Base-by-base conservation (phyloP, 768 basidiomycete genomes). In the Epithele typhae region DNA sequence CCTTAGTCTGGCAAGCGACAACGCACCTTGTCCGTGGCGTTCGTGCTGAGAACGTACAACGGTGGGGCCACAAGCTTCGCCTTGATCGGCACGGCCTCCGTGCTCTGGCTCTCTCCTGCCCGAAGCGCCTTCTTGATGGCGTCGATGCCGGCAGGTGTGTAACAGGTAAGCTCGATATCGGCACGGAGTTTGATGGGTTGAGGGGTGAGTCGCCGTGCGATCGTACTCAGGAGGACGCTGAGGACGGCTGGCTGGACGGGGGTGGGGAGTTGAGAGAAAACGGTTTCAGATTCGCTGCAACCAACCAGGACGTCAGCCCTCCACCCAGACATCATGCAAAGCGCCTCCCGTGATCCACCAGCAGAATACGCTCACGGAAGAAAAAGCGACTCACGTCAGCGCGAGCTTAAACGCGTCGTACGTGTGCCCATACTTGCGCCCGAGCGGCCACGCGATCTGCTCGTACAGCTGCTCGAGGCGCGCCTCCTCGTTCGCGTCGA, bases 161-260 rank as follows among this genome's bases (percentile, higher is more conserved):
- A 99, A 67, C 95, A 98, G 33, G 93, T 96, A 37, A 99, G 70
- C 68, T 98, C 93, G 59, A 99, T 89, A 68, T 99, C 96, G 4
- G 96, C 93, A 57, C 96, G 91, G 33, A 99, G 80, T 71, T 97
- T 99, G 75, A 99, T 94, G 5, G 96, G 93, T 65, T 99, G 96
- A 1, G 96, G 96, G 0, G 96, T 99, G 32, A 98, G 75, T 11
- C 96, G 85, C 36, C 93, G 85, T 6, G 94, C 93, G 61, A 99
- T 96, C 18, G 92, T 95, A 45, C 77, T 67, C 51, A 78, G 78
- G 17, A 97, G 78, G 35, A 87, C 73, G 3, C 74, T 66, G 24
- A 81, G 69, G 1, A 84, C 84, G 1, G 78, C 70, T 5, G 72
- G 59, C 3, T 79, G 70, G 40, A 85, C 69, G 7, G 81, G 78